Evolutionary conservation across 2,329 filamentous ascomycete genomes (phyloP).

Genomic region (Drechslerella stenobrocha): DNA sequence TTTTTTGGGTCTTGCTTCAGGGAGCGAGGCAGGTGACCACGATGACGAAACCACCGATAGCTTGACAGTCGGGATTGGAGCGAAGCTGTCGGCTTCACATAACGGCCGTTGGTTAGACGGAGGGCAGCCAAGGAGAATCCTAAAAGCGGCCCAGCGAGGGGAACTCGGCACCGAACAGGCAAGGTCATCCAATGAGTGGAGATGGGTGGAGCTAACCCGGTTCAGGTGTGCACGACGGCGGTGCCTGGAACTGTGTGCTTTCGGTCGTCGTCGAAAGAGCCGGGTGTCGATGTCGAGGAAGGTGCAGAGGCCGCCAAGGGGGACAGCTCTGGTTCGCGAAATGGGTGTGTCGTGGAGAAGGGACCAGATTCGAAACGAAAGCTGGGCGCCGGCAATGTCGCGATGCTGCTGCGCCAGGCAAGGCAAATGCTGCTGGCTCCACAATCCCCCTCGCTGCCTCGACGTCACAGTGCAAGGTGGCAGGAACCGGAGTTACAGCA

Average conservation of each 20-base stretch:
- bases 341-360: neutral
- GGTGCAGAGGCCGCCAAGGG: neutral
- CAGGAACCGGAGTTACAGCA: neutral
- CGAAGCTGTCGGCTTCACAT: neutral
- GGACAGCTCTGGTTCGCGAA: constrained; percentile 1
- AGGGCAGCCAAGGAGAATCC: constrained; percentile 43
- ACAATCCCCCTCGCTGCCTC: no score
- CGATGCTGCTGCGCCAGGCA: no score
- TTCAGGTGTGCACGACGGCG: no score
- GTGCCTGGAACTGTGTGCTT: neutral
- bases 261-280: constrained; percentile 2
- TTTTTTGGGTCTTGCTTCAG: no score
- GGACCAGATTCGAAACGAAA: neutral
- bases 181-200: neutral
- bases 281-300: neutral
- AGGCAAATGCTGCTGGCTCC: no score
- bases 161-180: constrained; percentile 19
- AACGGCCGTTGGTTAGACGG: no score
- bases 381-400: neutral
- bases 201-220: no score
- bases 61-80: neutral
- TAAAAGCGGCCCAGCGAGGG: constrained; percentile 46
- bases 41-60: constrained; percentile 1
- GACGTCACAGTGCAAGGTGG: no score
- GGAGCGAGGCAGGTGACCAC: constrained; percentile 3